phyloP scores from a whole-genome alignment of 75 land plant species.

The Chamaecyparis obtusa region DNA sequence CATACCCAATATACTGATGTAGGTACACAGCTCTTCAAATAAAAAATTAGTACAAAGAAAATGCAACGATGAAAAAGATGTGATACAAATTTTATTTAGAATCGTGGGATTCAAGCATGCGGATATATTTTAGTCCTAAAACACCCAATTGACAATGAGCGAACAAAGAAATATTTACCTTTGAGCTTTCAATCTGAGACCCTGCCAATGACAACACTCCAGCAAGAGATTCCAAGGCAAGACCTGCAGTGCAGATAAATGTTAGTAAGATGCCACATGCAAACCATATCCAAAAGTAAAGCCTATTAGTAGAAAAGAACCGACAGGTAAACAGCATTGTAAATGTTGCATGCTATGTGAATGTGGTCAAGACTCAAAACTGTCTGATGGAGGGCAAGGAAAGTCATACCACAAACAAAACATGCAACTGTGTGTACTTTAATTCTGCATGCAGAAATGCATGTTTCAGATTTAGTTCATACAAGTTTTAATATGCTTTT shows the following conservation, averaged over 20 bases:
- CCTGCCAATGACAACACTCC: slow-evolving; percentile 51
- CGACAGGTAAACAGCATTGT: background rate
- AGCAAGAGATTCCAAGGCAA: slow-evolving; percentile 64
- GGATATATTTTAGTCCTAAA: background rate
- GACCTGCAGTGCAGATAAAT: slow-evolving; percentile 23
- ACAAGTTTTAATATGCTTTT: background rate
- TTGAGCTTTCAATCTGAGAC: slow-evolving; percentile 49
- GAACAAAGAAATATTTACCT: slow-evolving; percentile 22
- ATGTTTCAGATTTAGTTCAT: background rate
- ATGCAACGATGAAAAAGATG: background rate
- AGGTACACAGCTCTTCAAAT: background rate
- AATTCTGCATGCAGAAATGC: background rate
- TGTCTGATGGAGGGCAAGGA: background rate
- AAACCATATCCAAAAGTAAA: background rate
- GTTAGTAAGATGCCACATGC: background rate
- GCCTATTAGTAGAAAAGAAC: background rate
- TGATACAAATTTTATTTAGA: background rate
- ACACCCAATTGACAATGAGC: background rate
- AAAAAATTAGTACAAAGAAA: background rate
- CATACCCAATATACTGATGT: background rate
- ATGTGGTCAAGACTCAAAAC: background rate
- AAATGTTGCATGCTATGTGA: background rate
- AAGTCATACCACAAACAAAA: background rate
- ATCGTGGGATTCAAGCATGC: background rate
- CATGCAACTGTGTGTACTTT: background rate